Conservation (phyloP, 2,329 filamentous ascomycete genomes). For the Aspergillus awamori region DNA sequence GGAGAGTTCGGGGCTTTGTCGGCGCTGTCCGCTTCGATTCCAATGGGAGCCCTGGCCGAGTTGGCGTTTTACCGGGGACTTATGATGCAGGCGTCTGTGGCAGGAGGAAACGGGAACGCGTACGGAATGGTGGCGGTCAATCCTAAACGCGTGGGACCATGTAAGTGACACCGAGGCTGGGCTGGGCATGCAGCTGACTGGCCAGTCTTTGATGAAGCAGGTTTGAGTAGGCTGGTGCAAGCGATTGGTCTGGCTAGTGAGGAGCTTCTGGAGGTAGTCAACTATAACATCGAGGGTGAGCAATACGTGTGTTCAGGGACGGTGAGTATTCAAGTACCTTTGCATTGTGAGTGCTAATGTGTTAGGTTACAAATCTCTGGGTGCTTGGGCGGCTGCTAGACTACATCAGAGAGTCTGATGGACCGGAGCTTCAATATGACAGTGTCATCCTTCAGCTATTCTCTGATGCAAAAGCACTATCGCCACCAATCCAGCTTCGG, state of each 20-base stretch:
- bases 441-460: slow-evolving; percentile 54
- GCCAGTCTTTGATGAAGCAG: slow-evolving; percentile 90
- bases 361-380: slow-evolving; percentile 20
- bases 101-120: slow-evolving; percentile 80
- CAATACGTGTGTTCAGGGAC: slow-evolving; percentile 68
- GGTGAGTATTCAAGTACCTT: slow-evolving; percentile 31
- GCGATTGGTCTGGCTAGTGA: slow-evolving; percentile 86
- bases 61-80: slow-evolving; percentile 97
- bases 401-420: slow-evolving; percentile 11
- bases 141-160: slow-evolving; percentile 20
- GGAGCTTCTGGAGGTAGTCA: slow-evolving; percentile 97
- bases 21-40: slow-evolving; percentile 92
- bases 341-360: not conserved
- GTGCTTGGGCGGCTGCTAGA: slow-evolving; percentile 22
- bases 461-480: slow-evolving; percentile 68
- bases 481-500: slow-evolving; percentile 81
- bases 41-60: slow-evolving; percentile 90
- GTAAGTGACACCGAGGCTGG: slow-evolving; percentile 10
- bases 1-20: slow-evolving; percentile 96
- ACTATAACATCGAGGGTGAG: slow-evolving; percentile 74
- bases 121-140: slow-evolving; percentile 27
- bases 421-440: not conserved
- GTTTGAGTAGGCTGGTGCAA: slow-evolving; percentile 88
- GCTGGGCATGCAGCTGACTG: slow-evolving; percentile 55
- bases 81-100: slow-evolving; percentile 97